Conservation (phyloP, 164 flowering plant genomes). For the Berberis thunbergii region DNA sequence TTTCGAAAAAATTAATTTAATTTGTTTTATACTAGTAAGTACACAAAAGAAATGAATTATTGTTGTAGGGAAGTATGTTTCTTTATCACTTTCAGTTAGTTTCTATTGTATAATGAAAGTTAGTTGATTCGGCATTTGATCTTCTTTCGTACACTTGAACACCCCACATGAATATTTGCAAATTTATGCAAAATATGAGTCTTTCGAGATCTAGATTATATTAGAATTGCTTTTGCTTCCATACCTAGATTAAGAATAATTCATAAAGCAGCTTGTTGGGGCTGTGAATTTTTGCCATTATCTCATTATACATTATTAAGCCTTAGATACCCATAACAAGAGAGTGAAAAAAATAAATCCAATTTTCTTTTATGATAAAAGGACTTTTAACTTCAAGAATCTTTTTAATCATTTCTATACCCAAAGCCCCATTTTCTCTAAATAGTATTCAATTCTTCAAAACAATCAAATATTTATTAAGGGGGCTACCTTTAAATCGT, state of each 20-base stretch:
- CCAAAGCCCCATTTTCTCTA: not conserved
- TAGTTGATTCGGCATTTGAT: too few relatives aligned
- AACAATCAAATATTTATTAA: too few relatives aligned
- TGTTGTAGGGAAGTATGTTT: too few relatives aligned
- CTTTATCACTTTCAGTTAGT: too few relatives aligned
- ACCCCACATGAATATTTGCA: too few relatives aligned
- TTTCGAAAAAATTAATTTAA: too few relatives aligned
- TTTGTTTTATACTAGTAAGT: too few relatives aligned
- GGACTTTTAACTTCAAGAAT: constrained; percentile 1
- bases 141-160: too few relatives aligned
- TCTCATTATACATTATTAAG: constrained; percentile 18
- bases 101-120: too few relatives aligned
- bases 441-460: too few relatives aligned
- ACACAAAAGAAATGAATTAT: too few relatives aligned
- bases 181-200: not conserved
- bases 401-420: constrained; percentile 3
- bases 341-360: constrained; percentile 2
- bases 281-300: constrained; percentile 26
- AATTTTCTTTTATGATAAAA: constrained; percentile 8
- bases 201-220: not conserved
- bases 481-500: too few relatives aligned
- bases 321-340: constrained; percentile 20
- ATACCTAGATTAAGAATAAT: constrained; percentile 23
- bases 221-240: not conserved
- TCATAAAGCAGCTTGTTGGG: constrained; percentile 4